phyloP scores from a whole-genome alignment of 2,329 filamentous ascomycete genomes.

The Chaetomium sp. region DNA sequence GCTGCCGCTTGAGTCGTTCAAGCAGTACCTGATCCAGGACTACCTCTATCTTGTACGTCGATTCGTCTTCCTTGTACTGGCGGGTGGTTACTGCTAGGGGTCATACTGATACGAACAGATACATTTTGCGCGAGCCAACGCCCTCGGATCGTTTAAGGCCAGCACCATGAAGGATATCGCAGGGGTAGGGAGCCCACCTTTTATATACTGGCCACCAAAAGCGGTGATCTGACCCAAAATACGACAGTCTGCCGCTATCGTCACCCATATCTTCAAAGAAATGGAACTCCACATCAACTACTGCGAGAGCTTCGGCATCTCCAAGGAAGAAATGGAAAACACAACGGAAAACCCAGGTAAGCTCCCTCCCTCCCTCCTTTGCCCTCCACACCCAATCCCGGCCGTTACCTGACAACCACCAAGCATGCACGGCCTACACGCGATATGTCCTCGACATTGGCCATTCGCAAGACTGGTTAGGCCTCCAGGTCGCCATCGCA shows the following conservation, averaged over 20 bases:
- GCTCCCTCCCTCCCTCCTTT: conserved; percentile 3
- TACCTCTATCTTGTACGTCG: conserved; percentile 72
- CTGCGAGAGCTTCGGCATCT: conserved; percentile 73
- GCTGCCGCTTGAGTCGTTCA: conserved; percentile 71
- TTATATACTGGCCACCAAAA: background rate
- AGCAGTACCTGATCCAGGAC: conserved; percentile 84
- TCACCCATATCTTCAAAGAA: conserved; percentile 71
- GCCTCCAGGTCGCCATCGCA: conserved; percentile 74
- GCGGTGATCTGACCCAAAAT: background rate
- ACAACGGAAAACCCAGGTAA: conserved; percentile 69
- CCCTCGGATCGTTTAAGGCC: conserved; percentile 78
- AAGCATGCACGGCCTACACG: conserved; percentile 38
- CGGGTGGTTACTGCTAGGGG: no score
- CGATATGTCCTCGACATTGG: conserved; percentile 84
- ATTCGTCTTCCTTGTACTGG: no score
- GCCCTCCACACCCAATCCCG: background rate
- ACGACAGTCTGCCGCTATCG: conserved; percentile 45
- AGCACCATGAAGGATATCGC: conserved; percentile 67
- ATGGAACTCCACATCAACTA: conserved; percentile 77
- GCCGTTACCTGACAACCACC: background rate
- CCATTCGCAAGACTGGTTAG: conserved; percentile 80
- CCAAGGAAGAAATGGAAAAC: conserved; percentile 62
- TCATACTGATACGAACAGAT: conserved; percentile 47
- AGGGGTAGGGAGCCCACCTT: conserved; percentile 43
- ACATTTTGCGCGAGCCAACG: conserved; percentile 83